Base-by-base conservation (phyloP, 495 filamentous ascomycete species). In the Diplogelasinospora grovesii region DNA sequence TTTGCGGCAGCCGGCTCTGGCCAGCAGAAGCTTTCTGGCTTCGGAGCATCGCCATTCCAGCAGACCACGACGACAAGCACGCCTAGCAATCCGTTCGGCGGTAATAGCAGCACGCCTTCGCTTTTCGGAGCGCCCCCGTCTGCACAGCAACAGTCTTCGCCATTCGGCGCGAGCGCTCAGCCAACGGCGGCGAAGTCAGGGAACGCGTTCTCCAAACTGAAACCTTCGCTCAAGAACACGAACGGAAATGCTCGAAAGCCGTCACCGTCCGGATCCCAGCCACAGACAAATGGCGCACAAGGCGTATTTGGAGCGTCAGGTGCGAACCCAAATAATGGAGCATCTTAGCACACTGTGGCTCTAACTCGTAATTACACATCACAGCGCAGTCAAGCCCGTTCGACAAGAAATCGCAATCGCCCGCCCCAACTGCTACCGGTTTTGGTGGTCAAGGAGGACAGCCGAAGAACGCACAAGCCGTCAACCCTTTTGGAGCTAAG, bases 381-480 rank as follows among this genome's bases (percentile, higher is more conserved):
- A n/a, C n/a, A n/a, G n/a, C n/a, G n/a, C n/a, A n/a, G n/a, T n/a
- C n/a, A n/a, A n/a, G n/a, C n/a, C n/a, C 38, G 28, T 21, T 18
- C 18, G 14, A 21, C 22, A 30, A 23, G 27, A 32, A 29, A 32
- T 30, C 36, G 16, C 22, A 23, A 10, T 37, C 40, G 15, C 19
- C 28, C 28, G 22, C 8, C 11, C 16, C 29, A 8, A 28, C 10
- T 28, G 26, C 26, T 9, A 42, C 14, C 26, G 43, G 36, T 9
- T 48, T 48, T 14, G 45, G 45, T 11, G 21, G 18, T 8, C 39
- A 31, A 16, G 39, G 39, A 21, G 28, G 39, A 20, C 36, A 29
- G 20, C 19, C 6, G 14, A 22, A 22, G 4, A n/a, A 6, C 15
- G 22, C n/a, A n/a, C n/a, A n/a, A n/a, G n/a, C n/a, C n/a, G n/a